These are phyloP conservation scores for Acanthamoeba triangularis DNA, from an alignment of 208 protist species.

Conservation along the genomic window DNA sequence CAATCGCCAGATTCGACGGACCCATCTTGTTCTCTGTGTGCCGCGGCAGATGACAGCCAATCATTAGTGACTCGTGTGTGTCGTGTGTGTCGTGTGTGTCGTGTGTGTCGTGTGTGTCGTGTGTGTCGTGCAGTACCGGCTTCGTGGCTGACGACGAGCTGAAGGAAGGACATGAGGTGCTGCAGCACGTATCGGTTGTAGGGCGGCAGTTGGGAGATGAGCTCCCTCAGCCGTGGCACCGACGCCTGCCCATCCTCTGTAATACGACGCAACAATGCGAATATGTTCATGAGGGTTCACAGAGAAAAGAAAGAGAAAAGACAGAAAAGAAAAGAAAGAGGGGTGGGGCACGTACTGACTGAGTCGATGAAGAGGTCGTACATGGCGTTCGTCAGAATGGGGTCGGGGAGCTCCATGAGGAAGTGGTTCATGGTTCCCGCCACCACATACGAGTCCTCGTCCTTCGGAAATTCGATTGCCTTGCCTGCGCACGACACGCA, in stretches of 20 bases:
- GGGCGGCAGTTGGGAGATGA: slow-evolving; percentile 6
- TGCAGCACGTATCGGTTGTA: slow-evolving; percentile 69
- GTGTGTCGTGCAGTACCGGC: neutral
- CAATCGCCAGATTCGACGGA: slow-evolving; percentile 53
- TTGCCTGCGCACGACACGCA: neutral
- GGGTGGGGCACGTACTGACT: slow-evolving; percentile 2
- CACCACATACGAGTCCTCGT: slow-evolving; percentile 61
- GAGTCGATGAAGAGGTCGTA: slow-evolving; percentile 61
- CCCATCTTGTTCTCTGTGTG: slow-evolving; percentile 64
- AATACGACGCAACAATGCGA: neutral
- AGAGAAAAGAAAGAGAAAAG: neutral
- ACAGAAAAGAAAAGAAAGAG: neutral
- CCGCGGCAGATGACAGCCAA: neutral
- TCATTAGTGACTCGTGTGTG: neutral
- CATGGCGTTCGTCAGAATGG: slow-evolving; percentile 32
- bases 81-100: too few relatives aligned
- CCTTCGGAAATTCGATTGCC: slow-evolving; percentile 1
- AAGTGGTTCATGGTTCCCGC: slow-evolving; percentile 60
- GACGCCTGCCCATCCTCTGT: neutral
- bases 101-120: too few relatives aligned
- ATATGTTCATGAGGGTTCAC: neutral
- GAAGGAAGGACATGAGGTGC: slow-evolving; percentile 72
- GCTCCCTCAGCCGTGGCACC: neutral
- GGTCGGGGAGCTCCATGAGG: slow-evolving; percentile 70
- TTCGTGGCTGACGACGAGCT: slow-evolving; percentile 40